Percentiles rank a stretch among this genome's conserved stretches.
Conservation (phyloP, 1,284 basidiomycete genomes). For the Cryptococcus wingfieldii region DNA sequence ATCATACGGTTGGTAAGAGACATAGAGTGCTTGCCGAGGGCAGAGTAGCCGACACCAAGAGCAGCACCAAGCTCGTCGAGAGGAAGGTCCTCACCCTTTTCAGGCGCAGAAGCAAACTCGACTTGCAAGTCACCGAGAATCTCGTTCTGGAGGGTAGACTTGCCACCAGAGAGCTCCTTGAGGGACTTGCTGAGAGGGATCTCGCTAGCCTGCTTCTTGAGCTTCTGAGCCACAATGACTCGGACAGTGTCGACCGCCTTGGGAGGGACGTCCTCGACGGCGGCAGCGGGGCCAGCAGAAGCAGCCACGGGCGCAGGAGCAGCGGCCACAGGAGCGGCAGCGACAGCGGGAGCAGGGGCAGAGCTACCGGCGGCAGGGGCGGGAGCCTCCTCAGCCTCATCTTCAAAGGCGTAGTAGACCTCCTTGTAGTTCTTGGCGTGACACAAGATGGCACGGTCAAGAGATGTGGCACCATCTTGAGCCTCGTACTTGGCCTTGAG, state of each 20-base stretch:
- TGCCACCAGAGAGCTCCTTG: slow-evolving; percentile 97
- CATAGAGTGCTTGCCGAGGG: slow-evolving; percentile 93
- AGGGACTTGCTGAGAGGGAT: slow-evolving; percentile 91
- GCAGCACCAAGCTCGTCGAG: slow-evolving; percentile 91
- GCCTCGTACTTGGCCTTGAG: slow-evolving; percentile 94
- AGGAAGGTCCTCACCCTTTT: slow-evolving; percentile 96
- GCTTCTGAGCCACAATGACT: slow-evolving; percentile 90
- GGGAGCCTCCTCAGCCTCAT: slow-evolving; percentile 59
- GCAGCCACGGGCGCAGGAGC: slow-evolving; percentile 52
- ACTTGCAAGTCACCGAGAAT: slow-evolving; percentile 88
- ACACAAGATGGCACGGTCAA: slow-evolving; percentile 78
- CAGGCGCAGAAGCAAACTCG: slow-evolving; percentile 85
- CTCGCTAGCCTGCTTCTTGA: slow-evolving; percentile 91
- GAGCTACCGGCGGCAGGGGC: slow-evolving; percentile 53
- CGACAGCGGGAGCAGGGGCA: slow-evolving; percentile 45
- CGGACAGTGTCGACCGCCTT: slow-evolving; percentile 86
- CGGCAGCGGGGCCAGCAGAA: slow-evolving; percentile 62
- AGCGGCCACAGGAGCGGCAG: slow-evolving; percentile 52
- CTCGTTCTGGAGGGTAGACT: slow-evolving; percentile 96
- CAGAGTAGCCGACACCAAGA: slow-evolving; percentile 70
- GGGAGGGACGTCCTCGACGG: slow-evolving; percentile 77
- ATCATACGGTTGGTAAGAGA: slow-evolving; percentile 87
- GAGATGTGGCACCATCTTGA: slow-evolving; percentile 77
- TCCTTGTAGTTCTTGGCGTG: slow-evolving; percentile 94
- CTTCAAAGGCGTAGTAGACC: slow-evolving; percentile 97